phyloP scores from a whole-genome alignment of 1,139 yeast genomes.

The Martiniozyma asiatica region DNA sequence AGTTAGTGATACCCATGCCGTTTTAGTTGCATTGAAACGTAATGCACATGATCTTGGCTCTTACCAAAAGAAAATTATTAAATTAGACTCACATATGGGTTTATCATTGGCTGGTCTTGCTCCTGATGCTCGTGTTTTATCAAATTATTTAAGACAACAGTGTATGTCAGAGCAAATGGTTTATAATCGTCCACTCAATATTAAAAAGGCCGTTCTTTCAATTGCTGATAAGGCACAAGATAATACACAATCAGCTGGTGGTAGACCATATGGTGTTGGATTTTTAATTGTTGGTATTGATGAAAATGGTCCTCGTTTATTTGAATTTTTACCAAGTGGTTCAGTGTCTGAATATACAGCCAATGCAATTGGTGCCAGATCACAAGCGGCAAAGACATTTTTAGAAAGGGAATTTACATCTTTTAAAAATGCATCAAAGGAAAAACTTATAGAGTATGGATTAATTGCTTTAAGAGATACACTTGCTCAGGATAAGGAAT shows the following conservation, averaged over 20 bases:
- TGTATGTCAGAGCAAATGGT: constrained; percentile 83
- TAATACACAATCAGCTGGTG: constrained; percentile 91
- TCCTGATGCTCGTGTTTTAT: constrained; percentile 91
- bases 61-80: constrained; percentile 85
- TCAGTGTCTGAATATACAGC: constrained; percentile 85
- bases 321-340: constrained; percentile 94
- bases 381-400: constrained; percentile 96
- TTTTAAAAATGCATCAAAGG: constrained; percentile 49
- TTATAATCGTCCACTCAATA: constrained; percentile 78
- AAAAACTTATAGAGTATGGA: constrained; percentile 75
- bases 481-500: constrained; percentile 84
- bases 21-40: constrained; percentile 84
- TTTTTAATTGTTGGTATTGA: constrained; percentile 85
- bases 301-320: constrained; percentile 86
- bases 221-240: constrained; percentile 96
- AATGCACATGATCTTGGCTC: constrained; percentile 96
- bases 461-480: constrained; percentile 90
- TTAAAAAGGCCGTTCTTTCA: constrained; percentile 71
- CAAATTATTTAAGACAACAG: constrained; percentile 81
- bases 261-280: constrained; percentile 97
- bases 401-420: constrained; percentile 73
- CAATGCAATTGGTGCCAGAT: constrained; percentile 95
- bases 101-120: constrained; percentile 95
- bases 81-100: constrained; percentile 88
- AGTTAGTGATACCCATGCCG: constrained; percentile 76